Percentiles rank a stretch among this genome's conserved stretches.
phyloP scores from a whole-genome alignment of 768 basidiomycete genomes.

The Phaeolepiota aurea region DNA sequence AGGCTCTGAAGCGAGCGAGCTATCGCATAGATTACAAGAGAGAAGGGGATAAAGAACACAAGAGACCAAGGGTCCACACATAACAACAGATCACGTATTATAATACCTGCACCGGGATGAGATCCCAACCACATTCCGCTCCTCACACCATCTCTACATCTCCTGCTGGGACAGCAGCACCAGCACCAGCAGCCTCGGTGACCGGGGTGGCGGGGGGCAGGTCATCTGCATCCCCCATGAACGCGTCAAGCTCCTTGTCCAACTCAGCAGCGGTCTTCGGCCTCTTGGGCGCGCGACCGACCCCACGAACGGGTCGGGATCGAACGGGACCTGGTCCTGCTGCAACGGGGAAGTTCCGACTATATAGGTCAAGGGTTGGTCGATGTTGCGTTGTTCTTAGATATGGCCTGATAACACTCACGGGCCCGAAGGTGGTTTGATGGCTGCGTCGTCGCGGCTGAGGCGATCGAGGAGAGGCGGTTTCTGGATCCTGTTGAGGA shows the following conservation, averaged over 20 bases:
- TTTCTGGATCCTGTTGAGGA: slow-evolving; percentile 72
- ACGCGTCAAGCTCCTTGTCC: slow-evolving; percentile 83
- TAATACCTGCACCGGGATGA: too few relatives aligned
- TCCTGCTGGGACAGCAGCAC: slow-evolving; percentile 15
- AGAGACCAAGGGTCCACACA: too few relatives aligned
- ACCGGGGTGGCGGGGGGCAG: slow-evolving; percentile 10
- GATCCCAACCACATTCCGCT: too few relatives aligned
- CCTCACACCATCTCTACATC: slow-evolving; percentile 45
- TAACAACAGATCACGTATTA: too few relatives aligned
- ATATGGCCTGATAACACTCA: slow-evolving; percentile 13
- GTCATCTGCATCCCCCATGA: slow-evolving; percentile 58
- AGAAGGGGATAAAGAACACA: too few relatives aligned
- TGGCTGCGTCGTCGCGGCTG: slow-evolving; percentile 32
- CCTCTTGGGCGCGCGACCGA: slow-evolving; percentile 28
- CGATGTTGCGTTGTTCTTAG: neutral
- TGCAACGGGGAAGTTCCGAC: slow-evolving; percentile 5
- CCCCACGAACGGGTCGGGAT: slow-evolving; percentile 21
- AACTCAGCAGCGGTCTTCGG: slow-evolving; percentile 75
- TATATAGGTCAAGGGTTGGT: neutral
- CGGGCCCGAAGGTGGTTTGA: slow-evolving; percentile 27
- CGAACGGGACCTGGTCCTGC: slow-evolving; percentile 42
- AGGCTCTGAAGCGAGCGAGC: neutral
- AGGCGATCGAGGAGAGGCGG: slow-evolving; percentile 63
- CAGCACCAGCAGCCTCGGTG: slow-evolving; percentile 5
- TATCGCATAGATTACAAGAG: neutral